Evolutionary conservation across 1,139 yeast species (phyloP), one percentile per base, ranked within the genome.

Genomic region (Yamadazyma pseudoaaseri): DNA sequence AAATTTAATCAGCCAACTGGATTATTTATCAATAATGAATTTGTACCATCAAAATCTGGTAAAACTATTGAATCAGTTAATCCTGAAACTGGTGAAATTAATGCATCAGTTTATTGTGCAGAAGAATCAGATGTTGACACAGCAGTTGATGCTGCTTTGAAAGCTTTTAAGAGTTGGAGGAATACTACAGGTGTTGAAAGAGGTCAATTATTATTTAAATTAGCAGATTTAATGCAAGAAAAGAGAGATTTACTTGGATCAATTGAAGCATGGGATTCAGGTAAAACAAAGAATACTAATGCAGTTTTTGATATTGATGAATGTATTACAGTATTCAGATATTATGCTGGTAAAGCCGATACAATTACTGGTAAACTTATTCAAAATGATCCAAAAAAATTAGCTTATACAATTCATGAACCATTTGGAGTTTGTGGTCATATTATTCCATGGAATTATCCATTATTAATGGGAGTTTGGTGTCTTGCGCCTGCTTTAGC

Each of bases 261-360:
- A 23, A 74, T 85, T 48, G 95, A 85, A 64, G 79, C 92, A 16
- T 71, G 86, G 72, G 94, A 85, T 55, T 81, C 86, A 41, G 95
- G 95, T 56, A 85, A 85, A 62, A 78, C 87, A 33, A 66, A 78
- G 49, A 69, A 70, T 33, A 51, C 51, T 35, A 70, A 70, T 45
- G 73, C 75, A 5, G 53, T 56, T 18, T 71, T 68, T 53, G 95
- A 86, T 53, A 66, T 85, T 33, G 76, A 62, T 26, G 78, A 79
- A 51, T 69, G 81, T 42, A 66, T 76, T 49, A 67, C 63, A 40
- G 75, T 74, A 44, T 67, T 79, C 59, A 72, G 79, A 53, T 84
- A 84, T 59, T 83, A 75, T 51, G 95, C 92, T 28, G 94, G 95
- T 12, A 84, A 86, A 79, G 85, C 92, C 29, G 95, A 86, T 61